Base-by-base conservation (phyloP, 257 asterid species). In the Cynanchum wilfordii region DNA sequence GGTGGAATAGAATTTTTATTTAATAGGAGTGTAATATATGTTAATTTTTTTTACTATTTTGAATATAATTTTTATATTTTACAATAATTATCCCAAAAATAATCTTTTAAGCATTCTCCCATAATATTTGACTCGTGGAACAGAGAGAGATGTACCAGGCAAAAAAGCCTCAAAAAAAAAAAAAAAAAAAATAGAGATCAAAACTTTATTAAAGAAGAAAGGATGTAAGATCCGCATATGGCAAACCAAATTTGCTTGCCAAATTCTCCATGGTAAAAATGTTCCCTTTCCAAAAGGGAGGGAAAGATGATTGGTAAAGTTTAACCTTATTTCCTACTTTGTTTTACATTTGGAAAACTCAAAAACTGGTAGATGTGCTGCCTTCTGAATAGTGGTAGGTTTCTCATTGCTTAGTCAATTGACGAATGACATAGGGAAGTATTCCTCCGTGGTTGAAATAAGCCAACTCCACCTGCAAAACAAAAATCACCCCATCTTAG, bases 381-480 rank as follows among this genome's bases (percentile, higher is more conserved):
- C 36, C 75, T n/a, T 51, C 69, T 54, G 60, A 30, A 27, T 44
- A 10, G 54, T 58, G 58, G 38, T 47, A 63, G 54, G 38, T 47
- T 63, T 52, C 76, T 86, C 74, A 92, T 82, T 81, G 90, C 80
- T 79, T 79, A 10, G 79, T 74, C 82, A 92, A 87, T 74, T 92
- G 96, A 45, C 95, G 91, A 72, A 87, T 87, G 10, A 93, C 97
- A 30, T 89, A 90, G 5, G 95, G 97, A 67, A 90, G 95, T 6
- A 93, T 93, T 59, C 97, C 97, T 10, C 97, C 98, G 66, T 93
- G 90, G 88, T 89, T 77, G 95, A 87, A 89, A 84, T 56, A 76
- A 22, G 77, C 66, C 80, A 84, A 54, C 54, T 82, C 86, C 70
- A 82, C 84, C 82, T 59, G 9, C 9, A 62, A 63, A 60, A 63